Percentiles rank a stretch among this genome's conserved stretches.
Conservation (phyloP, 2,329 filamentous ascomycete species). For the Phialemonium atrogriseum region DNA sequence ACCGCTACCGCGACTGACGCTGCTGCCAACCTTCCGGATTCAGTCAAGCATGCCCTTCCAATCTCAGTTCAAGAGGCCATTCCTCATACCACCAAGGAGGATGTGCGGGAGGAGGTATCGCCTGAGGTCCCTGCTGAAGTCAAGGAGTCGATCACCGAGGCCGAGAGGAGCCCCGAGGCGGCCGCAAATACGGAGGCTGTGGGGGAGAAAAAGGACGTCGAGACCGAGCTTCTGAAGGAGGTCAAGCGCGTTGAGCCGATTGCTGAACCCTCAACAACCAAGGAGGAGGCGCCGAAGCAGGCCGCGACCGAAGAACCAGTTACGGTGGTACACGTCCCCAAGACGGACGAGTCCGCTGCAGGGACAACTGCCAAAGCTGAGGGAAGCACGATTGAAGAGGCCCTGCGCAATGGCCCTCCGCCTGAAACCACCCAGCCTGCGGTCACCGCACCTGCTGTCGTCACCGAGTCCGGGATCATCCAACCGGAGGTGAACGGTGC, state of each 20-base stretch:
- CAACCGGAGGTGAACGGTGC: slow-evolving; percentile 10
- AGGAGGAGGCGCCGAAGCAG: slow-evolving; percentile 4
- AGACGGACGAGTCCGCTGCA: slow-evolving; percentile 7
- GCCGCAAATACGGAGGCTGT: slow-evolving; percentile 61
- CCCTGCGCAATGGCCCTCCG: too few species aligned
- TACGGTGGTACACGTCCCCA: too few species aligned
- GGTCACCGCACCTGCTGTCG: too few species aligned
- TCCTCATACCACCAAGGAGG: slow-evolving; percentile 30
- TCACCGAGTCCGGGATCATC: too few species aligned
- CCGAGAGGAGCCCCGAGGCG: slow-evolving; percentile 61
- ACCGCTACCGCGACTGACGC: slow-evolving; percentile 28
- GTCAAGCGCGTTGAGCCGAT: slow-evolving; percentile 2
- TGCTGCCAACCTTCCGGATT: slow-evolving; percentile 41
- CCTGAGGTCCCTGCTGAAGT: slow-evolving; percentile 33
- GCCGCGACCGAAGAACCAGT: too few species aligned
- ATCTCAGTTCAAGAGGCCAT: slow-evolving; percentile 40
- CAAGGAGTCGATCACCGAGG: slow-evolving; percentile 38
- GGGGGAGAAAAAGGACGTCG: slow-evolving; percentile 65
- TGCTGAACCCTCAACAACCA: slow-evolving; percentile 4
- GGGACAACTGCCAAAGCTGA: too few species aligned
- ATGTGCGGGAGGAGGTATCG: slow-evolving; percentile 33
- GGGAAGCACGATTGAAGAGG: too few species aligned
- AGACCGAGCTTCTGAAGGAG: slow-evolving; percentile 64
- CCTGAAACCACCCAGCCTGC: too few species aligned
- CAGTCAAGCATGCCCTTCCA: slow-evolving; percentile 44